phyloP scores from a whole-genome alignment of 257 asterid species.

The Ligustrum vulgare region DNA sequence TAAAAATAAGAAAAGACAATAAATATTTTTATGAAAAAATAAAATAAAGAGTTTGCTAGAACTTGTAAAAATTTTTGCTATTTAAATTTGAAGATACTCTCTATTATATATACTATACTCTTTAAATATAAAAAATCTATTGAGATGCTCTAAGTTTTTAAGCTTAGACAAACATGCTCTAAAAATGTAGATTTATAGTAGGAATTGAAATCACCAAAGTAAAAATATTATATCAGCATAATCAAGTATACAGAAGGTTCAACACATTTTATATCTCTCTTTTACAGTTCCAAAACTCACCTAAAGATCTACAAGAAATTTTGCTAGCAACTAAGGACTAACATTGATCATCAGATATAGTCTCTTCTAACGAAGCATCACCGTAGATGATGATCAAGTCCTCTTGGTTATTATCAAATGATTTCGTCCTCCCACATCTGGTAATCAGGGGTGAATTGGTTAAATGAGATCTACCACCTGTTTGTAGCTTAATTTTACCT shows the following conservation, averaged over 20 bases:
- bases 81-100: too few relatives aligned
- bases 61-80: too few relatives aligned
- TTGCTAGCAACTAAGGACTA: slow-evolving; percentile 29
- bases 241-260: not conserved
- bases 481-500: slow-evolving; percentile 22
- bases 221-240: too few relatives aligned
- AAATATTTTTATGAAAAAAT: too few relatives aligned
- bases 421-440: slow-evolving; percentile 14
- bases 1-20: too few relatives aligned
- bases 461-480: slow-evolving; percentile 14
- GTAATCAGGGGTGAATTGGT: slow-evolving; percentile 5
- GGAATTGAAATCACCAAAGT: not conserved
- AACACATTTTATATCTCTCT: not conserved
- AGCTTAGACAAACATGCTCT: not conserved
- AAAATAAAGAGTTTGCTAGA: too few relatives aligned
- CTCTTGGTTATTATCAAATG: slow-evolving; percentile 27
- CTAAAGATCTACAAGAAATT: slow-evolving; percentile 9
- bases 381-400: slow-evolving; percentile 53
- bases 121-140: too few relatives aligned
- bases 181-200: too few relatives aligned
- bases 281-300: not conserved
- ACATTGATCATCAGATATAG: slow-evolving; percentile 59
- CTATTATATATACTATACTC: too few relatives aligned
- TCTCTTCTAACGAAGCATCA: slow-evolving; percentile 79
- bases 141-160: too few relatives aligned